Evolutionary conservation across 179 eudicot species (phyloP), one percentile per base, ranked within the genome.

Genomic region (Corrigiola litoralis): DNA sequence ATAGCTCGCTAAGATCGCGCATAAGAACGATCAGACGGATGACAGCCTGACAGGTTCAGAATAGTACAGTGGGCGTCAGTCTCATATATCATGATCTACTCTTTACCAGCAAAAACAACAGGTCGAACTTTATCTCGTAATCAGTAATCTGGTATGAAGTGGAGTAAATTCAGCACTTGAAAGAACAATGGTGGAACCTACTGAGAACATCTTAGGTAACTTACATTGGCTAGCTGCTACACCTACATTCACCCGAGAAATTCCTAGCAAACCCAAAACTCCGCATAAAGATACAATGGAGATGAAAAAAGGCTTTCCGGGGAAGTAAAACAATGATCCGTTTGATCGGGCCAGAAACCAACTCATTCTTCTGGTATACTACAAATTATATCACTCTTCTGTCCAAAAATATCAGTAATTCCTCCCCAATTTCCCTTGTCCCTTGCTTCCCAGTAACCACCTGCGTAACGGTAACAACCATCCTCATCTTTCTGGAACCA

Each of bases 361-460:
- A 46, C 52, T 66, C 72, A 61, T 53, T 70, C 67, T 63, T 85
- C 83, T 17, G 63, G 58, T 58, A 68, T 64, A 61, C 68, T 64
- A 23, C 72, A 51, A 55, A 85, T 73, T 20, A 72, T 29, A 64
- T 76, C 88, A 46, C 55, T 78, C 38, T 75, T 79, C 65, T 90
- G 92, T 45, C 87, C 89, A 74, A 90, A 92, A 68, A 92, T 81
- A 56, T 90, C 79, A 18, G 89, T 71, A 60, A 92, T 85, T 12
- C 73, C 94, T 17, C 79, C 87, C 98, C 98, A 92, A 28, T 72
- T 79, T 11, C 63, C 75, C 67, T 74, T 76, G 68, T 87, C 88
- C 62, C 89, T 86, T 31, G 86, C 81, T 86, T 94, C 99, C 99
- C 99, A 94, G 70, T 94, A 94, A 33, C 97, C 97, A 51, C 97